Percentiles rank a stretch among this genome's conserved stretches.
Evolutionary conservation across 1,284 basidiomycete genomes (phyloP).

Genomic region (Marasmius sp.): DNA sequence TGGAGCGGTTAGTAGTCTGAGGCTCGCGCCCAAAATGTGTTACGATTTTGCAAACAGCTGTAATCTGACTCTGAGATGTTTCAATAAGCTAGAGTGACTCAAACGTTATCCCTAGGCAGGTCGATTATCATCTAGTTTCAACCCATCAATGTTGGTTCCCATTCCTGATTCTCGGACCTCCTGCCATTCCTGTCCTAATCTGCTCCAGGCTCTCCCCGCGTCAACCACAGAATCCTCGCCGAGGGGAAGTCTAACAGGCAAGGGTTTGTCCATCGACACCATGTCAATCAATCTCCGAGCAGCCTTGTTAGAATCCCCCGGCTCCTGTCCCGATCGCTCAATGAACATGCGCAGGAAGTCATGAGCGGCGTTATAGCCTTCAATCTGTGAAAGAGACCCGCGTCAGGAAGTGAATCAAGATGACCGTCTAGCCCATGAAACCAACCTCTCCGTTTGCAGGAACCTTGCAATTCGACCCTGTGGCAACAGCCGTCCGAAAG

Average conservation of each 20-base stretch:
- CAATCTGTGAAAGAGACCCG: not conserved
- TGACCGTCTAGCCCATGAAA: not conserved
- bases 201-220: not conserved
- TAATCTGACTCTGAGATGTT: too few species aligned
- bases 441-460: not conserved
- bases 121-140: not conserved
- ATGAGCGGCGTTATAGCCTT: constrained; percentile 2
- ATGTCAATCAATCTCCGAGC: constrained; percentile 1
- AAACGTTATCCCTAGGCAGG: not conserved
- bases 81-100: too few species aligned
- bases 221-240: not conserved
- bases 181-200: not conserved
- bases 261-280: not conserved
- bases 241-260: not conserved
- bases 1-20: too few species aligned
- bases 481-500: not conserved
- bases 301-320: not conserved
- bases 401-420: not conserved
- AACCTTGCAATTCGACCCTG: not conserved
- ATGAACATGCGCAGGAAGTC: not conserved
- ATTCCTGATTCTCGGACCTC: not conserved
- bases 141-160: not conserved
- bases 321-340: not conserved
- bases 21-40: too few species aligned
- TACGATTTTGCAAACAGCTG: too few species aligned